phyloP scores from a whole-genome alignment of 805 yeast genomes.

The Kuraishia borneana region DNA sequence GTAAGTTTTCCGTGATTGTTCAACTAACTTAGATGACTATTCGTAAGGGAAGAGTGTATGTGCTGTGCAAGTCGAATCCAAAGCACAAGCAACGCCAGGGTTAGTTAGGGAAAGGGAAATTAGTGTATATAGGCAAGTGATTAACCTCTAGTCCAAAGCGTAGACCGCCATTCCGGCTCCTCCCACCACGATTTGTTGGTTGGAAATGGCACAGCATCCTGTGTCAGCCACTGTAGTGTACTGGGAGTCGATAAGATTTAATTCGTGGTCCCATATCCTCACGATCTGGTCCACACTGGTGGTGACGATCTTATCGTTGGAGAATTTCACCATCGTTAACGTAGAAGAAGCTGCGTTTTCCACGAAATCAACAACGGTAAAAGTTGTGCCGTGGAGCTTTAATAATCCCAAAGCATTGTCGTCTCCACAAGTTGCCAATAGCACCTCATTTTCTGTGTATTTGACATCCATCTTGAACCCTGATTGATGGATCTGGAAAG shows the following conservation, averaged over 20 bases:
- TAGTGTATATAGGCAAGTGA: background rate
- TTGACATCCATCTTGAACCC: conserved; percentile 53
- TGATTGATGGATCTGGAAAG: conserved; percentile 67
- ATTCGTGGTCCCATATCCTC: conserved; percentile 42
- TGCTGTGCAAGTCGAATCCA: conserved; percentile 85
- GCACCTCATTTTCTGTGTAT: conserved; percentile 5
- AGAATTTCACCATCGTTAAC: conserved; percentile 48
- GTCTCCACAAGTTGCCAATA: conserved; percentile 78
- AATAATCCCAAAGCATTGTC: conserved; percentile 61
- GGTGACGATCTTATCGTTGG: conserved; percentile 29
- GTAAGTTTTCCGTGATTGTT: conserved; percentile 15
- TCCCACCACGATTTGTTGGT: conserved; percentile 37
- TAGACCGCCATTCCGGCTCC: conserved; percentile 74
- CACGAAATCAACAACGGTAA: conserved; percentile 22
- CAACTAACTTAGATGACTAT: conserved; percentile 49
- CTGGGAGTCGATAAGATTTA: conserved; percentile 23
- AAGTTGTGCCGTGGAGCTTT: conserved; percentile 15
- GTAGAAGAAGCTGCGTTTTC: conserved; percentile 77
- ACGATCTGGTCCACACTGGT: conserved; percentile 81
- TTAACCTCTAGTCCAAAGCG: background rate
- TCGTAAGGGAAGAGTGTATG: conserved; percentile 90
- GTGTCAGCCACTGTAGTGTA: conserved; percentile 89
- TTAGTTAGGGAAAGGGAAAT: conserved; percentile 15
- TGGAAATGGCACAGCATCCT: conserved; percentile 48
- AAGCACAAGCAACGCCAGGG: conserved; percentile 94